Evolutionary conservation across 2,329 filamentous ascomycete species (phyloP), one percentile per base, ranked within the genome.

Genomic region (Byssothecium circinans): DNA sequence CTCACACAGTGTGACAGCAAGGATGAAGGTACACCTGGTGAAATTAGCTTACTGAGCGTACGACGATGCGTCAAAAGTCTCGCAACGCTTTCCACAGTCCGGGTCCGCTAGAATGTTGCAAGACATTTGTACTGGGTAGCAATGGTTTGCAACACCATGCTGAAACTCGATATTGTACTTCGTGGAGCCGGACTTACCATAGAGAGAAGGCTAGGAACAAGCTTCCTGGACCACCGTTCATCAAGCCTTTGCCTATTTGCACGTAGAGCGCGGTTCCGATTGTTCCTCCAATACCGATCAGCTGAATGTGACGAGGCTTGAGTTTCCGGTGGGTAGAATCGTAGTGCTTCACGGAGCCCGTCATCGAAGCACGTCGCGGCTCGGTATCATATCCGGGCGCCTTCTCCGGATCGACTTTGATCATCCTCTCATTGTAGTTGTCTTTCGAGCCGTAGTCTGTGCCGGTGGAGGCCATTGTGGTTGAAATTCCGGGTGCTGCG

Each of bases 241-340:
- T 65, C 51, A 77, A 55, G 18, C 74, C 74, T 39, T 62, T 64
- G 22, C 75, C 75, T 44, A 77, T 77, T 43, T 75, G 73, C 7
- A 77, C 75, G 53, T 75, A 77, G 2, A 77, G 61, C 0, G 74
- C 74, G n/a, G 75, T 77, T 20, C 75, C 75, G 53, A 77, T 77
- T 0, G 75, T 77, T 30, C 74, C 74, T 41, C 71, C 68, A 41
- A 73, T 73, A 43, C 74, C 74, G 44, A 77, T 76, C 18, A 76
- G 64, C 50, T 77, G 75, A 41, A 77, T 76, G 48, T 77, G 75
- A 38, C 75, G 66, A 42, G 74, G 72, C 54, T 73, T 73, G 43
- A 77, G 64, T 55, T 70, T 76, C 29, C 75, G 65, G 46, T 76
- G 73, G 7, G 75, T 77, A 11, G 67, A 58, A 48, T 74, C 70